These are phyloP conservation scores for Phialophora expanda DNA, from an alignment of 2,329 filamentous ascomycete genomes.

Conservation along the genomic window DNA sequence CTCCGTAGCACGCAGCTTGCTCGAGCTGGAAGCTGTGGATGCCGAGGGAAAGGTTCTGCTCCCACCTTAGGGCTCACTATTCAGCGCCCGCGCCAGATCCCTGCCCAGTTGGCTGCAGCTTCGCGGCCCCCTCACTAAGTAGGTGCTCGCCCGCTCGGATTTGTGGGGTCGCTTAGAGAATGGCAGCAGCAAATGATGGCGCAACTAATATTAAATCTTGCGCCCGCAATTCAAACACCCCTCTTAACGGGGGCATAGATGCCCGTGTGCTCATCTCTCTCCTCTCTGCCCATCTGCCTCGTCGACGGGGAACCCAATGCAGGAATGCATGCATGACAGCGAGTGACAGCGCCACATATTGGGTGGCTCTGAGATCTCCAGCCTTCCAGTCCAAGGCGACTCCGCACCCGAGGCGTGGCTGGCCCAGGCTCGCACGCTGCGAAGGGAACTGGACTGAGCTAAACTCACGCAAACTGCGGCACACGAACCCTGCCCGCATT, in stretches of 20 bases:
- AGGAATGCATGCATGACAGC: constrained; percentile 11
- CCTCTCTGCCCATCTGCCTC: constrained; percentile 3
- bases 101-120: neutral
- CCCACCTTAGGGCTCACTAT: neutral
- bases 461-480: neutral
- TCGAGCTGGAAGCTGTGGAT: constrained; percentile 1
- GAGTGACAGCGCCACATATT: constrained; percentile 26
- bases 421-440: neutral
- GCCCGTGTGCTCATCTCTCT: neutral
- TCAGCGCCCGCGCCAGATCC: too few species aligned
- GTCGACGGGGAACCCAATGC: neutral
- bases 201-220: constrained; percentile 6
- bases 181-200: constrained; percentile 16
- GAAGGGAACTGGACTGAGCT: neutral
- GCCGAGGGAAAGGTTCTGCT: constrained; percentile 14
- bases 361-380: constrained; percentile 7
- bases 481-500: constrained; percentile 12
- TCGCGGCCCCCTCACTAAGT: neutral
- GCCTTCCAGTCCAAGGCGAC: constrained; percentile 4
- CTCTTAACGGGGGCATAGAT: constrained; percentile 1
- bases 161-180: constrained; percentile 21
- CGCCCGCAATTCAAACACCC: constrained; percentile 1
- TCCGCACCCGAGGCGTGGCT: constrained; percentile 25
- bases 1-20: neutral
- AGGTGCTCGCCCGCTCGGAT: constrained; percentile 3